Base-by-base conservation (phyloP, 768 basidiomycete species). In the Boletus speciosus region DNA sequence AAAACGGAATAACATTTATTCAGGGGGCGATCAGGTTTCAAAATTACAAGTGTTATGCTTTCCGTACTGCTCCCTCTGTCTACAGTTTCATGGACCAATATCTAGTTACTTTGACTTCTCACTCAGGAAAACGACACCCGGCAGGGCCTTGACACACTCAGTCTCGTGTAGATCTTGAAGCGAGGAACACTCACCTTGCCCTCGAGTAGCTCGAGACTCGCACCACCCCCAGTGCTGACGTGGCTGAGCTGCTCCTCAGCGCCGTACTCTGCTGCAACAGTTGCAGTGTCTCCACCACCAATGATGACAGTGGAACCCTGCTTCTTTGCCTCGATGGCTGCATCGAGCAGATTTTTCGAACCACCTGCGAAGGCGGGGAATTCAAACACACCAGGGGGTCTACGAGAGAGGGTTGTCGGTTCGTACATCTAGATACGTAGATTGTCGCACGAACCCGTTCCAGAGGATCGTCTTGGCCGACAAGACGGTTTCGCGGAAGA, bases 311-410 rank as follows among this genome's bases (percentile, higher is more conserved):
- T 90, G 10, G 93, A 78, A 25, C 95, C 95, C 23, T 84, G 82
- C 68, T 84, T 71, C 47, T 93, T 92, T 27, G 95, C 95, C 64
- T 93, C 86, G 64, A 96, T 81, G 64, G 82, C 84, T 31, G 90
- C 93, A 46, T 92, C 84, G 25, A 98, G 84, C 40, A 97, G 84
- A 11, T 85, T 73, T 66, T 84, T 82, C 5, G 95, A 97, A 39
- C 95, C 95, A 35, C 75, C 77, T 0, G 94, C 88, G 65, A 99
- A 99, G 19, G 84, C 83, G 37, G 90, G 84, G 79, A 97, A 96
- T 73, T 99, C 96, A 71, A 99, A 99, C 37, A 99, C 96, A 62
- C 96, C 96, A 35, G 95, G 88, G 39, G 97, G 96, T 36, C 96
- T 98, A 67, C 61, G 67, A 43, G 23, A 51, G 31, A 27, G 46